Conservation (phyloP, 2,329 filamentous ascomycete genomes). For the Verticillium isaacii region DNA sequence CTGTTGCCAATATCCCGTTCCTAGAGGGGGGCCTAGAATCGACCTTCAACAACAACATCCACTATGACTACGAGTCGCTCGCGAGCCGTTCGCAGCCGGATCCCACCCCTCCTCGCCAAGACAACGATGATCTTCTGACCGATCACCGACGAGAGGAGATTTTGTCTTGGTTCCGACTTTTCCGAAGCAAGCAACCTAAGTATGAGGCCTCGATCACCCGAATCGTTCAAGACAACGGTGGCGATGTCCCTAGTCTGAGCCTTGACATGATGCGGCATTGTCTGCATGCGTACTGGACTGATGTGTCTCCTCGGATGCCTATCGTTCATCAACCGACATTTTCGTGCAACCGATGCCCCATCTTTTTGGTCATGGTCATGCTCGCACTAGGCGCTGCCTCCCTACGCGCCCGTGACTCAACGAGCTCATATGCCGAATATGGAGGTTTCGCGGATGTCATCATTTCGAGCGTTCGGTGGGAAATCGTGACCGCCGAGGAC, state of each 20-base stretch:
- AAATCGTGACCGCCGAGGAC: conserved; percentile 77
- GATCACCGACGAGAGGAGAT: conserved; percentile 41
- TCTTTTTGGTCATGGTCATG: conserved; percentile 74
- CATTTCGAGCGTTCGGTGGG: conserved; percentile 70
- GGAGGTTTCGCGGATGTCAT: conserved; percentile 53
- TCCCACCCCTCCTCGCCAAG: conserved; percentile 34
- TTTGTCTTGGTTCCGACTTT: conserved; percentile 35
- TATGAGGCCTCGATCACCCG: conserved; percentile 23
- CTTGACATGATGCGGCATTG: conserved; percentile 82
- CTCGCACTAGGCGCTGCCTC: conserved; percentile 81
- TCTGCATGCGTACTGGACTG: conserved; percentile 80
- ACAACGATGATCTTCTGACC: conserved; percentile 37
- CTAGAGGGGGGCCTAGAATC: conserved; percentile 45
- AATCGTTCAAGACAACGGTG: conserved; percentile 32
- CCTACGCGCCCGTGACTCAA: conserved; percentile 60
- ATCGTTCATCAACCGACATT: conserved; percentile 89
- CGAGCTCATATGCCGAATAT: conserved; percentile 39
- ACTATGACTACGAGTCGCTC: conserved; percentile 46
- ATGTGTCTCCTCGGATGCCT: conserved; percentile 79
- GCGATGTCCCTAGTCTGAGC: conserved; percentile 51
- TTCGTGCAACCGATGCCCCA: conserved; percentile 70
- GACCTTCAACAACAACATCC: conserved; percentile 44
- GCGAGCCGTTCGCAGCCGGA: conserved; percentile 42
- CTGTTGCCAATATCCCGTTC: conserved; percentile 39
- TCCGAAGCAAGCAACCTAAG: conserved; percentile 37